Evolutionary conservation across 78 protist species (phyloP).

Genomic region (Pirum gemmata): DNA sequence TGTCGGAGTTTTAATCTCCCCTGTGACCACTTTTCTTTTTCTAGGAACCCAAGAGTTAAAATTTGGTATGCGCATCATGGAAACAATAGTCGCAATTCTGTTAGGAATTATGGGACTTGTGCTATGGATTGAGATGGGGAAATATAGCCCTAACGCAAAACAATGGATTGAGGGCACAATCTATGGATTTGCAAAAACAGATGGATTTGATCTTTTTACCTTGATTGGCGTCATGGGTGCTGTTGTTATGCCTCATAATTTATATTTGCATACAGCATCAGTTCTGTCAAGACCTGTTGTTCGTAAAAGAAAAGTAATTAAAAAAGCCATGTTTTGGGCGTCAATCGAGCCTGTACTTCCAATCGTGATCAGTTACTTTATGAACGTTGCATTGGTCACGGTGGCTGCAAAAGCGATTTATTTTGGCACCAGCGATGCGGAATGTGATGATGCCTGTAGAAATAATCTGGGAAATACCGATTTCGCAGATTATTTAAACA

Average conservation of each 20-base stretch:
- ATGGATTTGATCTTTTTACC: no score
- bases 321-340: no score
- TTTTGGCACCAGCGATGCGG: no score
- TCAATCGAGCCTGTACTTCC: no score
- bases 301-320: no score
- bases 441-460: no score
- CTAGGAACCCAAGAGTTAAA: conserved; percentile 11
- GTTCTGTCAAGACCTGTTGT: conserved; percentile 31
- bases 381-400: no score
- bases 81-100: background rate
- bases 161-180: background rate
- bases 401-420: no score
- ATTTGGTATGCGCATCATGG: conserved; percentile 43
- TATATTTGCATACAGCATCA: conserved; percentile 41
- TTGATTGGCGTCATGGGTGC: conserved; percentile 3
- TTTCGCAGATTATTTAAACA: no score
- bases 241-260: conserved; percentile 48
- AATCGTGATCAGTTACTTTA: no score
- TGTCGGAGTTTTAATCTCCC: conserved; percentile 24
- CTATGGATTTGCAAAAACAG: no score
- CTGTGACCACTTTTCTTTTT: conserved; percentile 25
- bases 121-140: background rate
- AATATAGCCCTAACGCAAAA: background rate
- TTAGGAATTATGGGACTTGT: background rate
- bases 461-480: no score